Evolutionary conservation across 1,139 yeast genomes (phyloP).

Genomic region (Saccharomycopsis phalli): DNA sequence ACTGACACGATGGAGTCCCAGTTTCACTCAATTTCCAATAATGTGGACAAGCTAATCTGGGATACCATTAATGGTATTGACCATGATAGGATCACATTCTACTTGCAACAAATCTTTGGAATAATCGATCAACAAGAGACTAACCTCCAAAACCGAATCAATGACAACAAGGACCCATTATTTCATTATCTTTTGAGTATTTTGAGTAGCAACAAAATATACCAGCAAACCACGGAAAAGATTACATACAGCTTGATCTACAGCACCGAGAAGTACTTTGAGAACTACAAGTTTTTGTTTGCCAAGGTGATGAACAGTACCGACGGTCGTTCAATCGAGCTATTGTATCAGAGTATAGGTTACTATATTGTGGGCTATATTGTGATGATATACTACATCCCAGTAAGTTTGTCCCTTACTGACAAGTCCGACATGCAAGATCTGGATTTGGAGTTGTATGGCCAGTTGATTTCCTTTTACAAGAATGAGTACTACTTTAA

Average conservation of each 20-base stretch:
- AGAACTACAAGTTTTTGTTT: constrained; percentile 9
- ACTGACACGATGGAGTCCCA: constrained; percentile 3
- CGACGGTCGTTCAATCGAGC: constrained; percentile 4
- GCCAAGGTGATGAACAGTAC: constrained; percentile 7
- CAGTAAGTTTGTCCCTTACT: constrained; percentile 8
- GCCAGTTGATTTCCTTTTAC: constrained; percentile 12
- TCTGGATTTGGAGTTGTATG: constrained; percentile 14
- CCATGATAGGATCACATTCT: constrained; percentile 14
- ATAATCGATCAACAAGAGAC: constrained; percentile 14
- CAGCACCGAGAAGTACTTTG: constrained; percentile 11
- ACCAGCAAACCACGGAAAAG: background rate
- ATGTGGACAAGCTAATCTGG: constrained; percentile 11
- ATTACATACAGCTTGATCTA: constrained; percentile 1
- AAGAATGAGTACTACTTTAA: constrained; percentile 19
- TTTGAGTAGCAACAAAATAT: constrained; percentile 6
- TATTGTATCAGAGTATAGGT: constrained; percentile 15
- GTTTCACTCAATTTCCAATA: constrained; percentile 9
- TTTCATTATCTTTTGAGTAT: constrained; percentile 6
- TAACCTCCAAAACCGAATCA: background rate
- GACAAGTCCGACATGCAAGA: constrained; percentile 10
- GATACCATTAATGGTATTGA: constrained; percentile 16
- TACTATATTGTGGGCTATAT: constrained; percentile 18
- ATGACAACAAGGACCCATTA: constrained; percentile 1
- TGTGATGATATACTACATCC: constrained; percentile 17
- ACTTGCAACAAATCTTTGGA: constrained; percentile 13